Conservation (phyloP, 1,284 basidiomycete species). For the Moniliella sp. region DNA sequence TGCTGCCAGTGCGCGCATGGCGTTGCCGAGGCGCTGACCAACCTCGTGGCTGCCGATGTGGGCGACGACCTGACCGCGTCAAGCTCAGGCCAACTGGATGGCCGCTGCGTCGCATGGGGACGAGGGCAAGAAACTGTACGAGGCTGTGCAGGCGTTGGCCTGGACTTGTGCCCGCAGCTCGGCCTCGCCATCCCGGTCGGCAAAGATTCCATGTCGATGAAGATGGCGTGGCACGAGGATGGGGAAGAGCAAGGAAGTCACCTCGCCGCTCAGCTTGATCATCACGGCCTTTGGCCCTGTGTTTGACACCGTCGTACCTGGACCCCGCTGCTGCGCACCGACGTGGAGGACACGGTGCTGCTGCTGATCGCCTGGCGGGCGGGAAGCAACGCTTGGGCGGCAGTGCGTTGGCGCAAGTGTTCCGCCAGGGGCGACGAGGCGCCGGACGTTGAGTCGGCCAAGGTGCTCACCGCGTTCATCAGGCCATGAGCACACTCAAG, state of each 20-base stretch:
- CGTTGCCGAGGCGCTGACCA: conserved; percentile 83
- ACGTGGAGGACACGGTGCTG: conserved; percentile 44
- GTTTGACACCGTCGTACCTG: conserved; percentile 57
- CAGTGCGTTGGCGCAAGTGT: conserved; percentile 84
- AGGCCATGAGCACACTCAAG: conserved; percentile 51
- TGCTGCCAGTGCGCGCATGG: conserved; percentile 80
- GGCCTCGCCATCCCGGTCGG: conserved; percentile 88
- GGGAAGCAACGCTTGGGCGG: conserved; percentile 73
- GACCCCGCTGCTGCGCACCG: conserved; percentile 63
- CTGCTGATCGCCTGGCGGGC: conserved; percentile 65
- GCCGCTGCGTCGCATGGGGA: conserved; percentile 72
- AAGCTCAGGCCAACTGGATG: conserved; percentile 99
- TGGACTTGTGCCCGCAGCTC: conserved; percentile 80
- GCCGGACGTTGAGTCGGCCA: conserved; percentile 67
- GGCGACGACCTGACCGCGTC: conserved; percentile 47
- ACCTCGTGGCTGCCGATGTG: conserved; percentile 62
- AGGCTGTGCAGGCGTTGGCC: conserved; percentile 75
- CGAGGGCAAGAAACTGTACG: conserved; percentile 73
- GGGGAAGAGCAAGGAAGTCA: conserved; percentile 61
- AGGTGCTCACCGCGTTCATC: conserved; percentile 56
- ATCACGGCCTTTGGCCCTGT: conserved; percentile 85
- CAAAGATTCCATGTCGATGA: conserved; percentile 99
- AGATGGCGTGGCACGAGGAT: conserved; percentile 96
- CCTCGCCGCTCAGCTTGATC: conserved; percentile 70
- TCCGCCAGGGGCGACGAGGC: conserved; percentile 68